Percentiles rank a stretch among this genome's conserved stretches.
phyloP scores from a whole-genome alignment of 2,329 filamentous ascomycete genomes.

The Hypocreales sp. region DNA sequence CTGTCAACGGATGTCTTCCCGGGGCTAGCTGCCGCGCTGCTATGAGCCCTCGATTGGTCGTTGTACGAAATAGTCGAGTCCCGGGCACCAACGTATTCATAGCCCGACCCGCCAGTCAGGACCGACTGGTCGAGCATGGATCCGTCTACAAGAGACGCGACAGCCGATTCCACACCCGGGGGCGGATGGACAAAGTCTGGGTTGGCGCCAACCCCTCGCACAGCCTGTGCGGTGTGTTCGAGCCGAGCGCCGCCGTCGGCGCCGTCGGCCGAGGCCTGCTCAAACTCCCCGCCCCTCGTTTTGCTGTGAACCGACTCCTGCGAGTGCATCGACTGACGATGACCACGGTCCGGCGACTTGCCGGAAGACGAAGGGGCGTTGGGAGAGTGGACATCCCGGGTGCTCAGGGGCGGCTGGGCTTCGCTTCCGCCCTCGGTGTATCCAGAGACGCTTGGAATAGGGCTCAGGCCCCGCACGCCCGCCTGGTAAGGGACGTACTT shows the following conservation, averaged over 20 bases:
- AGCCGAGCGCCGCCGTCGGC: constrained; percentile 39
- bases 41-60: constrained; percentile 14
- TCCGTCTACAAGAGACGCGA: constrained; percentile 73
- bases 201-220: constrained; percentile 56
- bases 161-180: constrained; percentile 68
- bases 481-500: constrained; percentile 55
- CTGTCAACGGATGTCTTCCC: constrained; percentile 25
- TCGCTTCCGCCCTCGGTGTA: constrained; percentile 58
- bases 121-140: constrained; percentile 54
- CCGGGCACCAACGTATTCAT: constrained; percentile 25
- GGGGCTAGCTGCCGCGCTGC: constrained; percentile 21
- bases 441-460: constrained; percentile 84
- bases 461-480: constrained; percentile 61
- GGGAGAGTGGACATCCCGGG: constrained; percentile 31
- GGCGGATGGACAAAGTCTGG: constrained; percentile 61
- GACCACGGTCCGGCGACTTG: constrained; percentile 33
- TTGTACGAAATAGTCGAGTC: constrained; percentile 22
- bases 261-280: constrained; percentile 39
- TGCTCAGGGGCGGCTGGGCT: constrained; percentile 38
- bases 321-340: constrained; percentile 17
- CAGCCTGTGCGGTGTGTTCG: constrained; percentile 48
- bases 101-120: constrained; percentile 43
- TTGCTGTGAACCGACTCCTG: constrained; percentile 22
- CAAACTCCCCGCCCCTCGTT: constrained; percentile 22
- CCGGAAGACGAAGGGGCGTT: constrained; percentile 48